phyloP scores from a whole-genome alignment of 2,329 filamentous ascomycete genomes.

The Didymella arachidicola region DNA sequence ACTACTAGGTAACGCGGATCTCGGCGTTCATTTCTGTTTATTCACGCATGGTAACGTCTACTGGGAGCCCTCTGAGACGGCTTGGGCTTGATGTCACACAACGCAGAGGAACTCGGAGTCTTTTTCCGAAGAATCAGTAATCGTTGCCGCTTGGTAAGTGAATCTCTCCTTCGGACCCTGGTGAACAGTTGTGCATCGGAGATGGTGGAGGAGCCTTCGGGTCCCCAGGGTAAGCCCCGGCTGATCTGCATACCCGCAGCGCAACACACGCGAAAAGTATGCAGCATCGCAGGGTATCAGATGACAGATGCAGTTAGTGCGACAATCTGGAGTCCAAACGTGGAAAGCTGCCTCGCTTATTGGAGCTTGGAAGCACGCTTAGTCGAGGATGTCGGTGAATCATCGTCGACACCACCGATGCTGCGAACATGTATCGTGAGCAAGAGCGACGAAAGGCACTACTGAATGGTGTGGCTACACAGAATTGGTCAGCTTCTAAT shows the following conservation, averaged over 20 bases:
- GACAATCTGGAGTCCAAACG: neutral
- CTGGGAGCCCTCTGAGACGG: neutral
- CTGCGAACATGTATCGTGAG: neutral
- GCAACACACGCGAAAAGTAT: slow-evolving; percentile 1
- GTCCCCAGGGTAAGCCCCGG: slow-evolving; percentile 13
- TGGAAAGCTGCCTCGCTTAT: neutral
- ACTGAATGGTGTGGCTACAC: neutral
- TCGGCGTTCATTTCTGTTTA: neutral
- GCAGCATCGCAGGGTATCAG: neutral
- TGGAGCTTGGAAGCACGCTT: neutral
- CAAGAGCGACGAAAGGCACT: neutral
- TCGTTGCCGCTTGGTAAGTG: neutral
- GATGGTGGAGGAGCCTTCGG: slow-evolving; percentile 3
- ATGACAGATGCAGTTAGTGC: neutral
- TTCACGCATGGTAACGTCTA: neutral
- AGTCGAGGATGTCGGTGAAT: neutral
- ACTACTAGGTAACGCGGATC: neutral
- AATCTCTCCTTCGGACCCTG: neutral
- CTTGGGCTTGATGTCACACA: neutral
- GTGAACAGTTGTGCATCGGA: neutral
- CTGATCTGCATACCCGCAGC: slow-evolving; percentile 13
- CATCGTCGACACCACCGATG: neutral
- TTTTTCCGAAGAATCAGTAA: neutral
- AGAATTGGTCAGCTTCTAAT: neutral
- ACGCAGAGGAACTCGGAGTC: neutral